Evolutionary conservation across 306 rosid genomes (phyloP).

Genomic region (Calophaca sinica): DNA sequence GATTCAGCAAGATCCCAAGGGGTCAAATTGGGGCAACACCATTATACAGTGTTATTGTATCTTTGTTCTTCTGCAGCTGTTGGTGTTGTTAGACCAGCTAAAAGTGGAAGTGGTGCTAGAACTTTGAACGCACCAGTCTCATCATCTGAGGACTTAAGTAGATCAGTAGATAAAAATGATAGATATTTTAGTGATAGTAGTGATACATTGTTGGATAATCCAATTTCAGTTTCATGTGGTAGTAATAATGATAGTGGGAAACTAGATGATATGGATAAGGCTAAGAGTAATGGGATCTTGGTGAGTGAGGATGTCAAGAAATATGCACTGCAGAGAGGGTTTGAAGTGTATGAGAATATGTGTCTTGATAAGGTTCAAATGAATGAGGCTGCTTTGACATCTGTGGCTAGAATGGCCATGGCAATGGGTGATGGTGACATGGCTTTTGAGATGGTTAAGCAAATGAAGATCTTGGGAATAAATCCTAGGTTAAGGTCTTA

Average conservation of each 20-base stretch:
- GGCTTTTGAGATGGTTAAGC: slow-evolving; percentile 92
- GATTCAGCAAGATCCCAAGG: slow-evolving; percentile 67
- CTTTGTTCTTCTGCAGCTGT: slow-evolving; percentile 92
- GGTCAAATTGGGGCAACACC: slow-evolving; percentile 66
- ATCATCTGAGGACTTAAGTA: background rate
- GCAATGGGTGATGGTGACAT: slow-evolving; percentile 82
- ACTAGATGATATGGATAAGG: slow-evolving; percentile 41
- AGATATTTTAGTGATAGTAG: slow-evolving; percentile 33
- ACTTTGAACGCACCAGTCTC: slow-evolving; percentile 53
- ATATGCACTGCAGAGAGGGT: slow-evolving; percentile 74
- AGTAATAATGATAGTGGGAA: background rate
- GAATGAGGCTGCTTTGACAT: slow-evolving; percentile 95
- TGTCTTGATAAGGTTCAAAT: slow-evolving; percentile 57
- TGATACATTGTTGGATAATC: slow-evolving; percentile 32
- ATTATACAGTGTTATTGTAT: slow-evolving; percentile 81
- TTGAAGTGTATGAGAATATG: slow-evolving; percentile 83
- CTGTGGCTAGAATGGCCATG: slow-evolving; percentile 97
- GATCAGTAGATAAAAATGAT: background rate
- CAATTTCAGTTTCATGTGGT: slow-evolving; percentile 1
- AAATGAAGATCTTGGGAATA: slow-evolving; percentile 81
- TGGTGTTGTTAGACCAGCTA: slow-evolving; percentile 85
- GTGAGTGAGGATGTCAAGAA: slow-evolving; percentile 76
- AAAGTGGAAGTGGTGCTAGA: slow-evolving; percentile 75
- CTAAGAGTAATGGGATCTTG: slow-evolving; percentile 41
- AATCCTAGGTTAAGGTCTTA: slow-evolving; percentile 86